Conservation (phyloP, 179 eudicot genomes). For the Amaranthus tricolor region DNA sequence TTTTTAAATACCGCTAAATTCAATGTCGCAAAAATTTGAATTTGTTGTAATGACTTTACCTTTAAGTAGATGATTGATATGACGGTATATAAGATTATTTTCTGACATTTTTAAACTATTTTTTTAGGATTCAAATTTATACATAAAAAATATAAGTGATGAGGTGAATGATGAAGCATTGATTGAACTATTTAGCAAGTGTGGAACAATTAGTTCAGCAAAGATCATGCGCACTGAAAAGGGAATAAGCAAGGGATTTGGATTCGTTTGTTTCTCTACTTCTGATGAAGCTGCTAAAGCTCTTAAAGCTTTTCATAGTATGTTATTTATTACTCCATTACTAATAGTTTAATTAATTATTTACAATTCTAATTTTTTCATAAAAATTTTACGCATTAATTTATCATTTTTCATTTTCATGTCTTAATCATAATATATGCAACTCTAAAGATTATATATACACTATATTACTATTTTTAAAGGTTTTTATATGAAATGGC, state of each 20-base stretch:
- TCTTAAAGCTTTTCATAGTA: constrained; percentile 59
- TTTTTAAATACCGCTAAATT: no score
- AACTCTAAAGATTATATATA: no score
- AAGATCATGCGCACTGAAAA: constrained; percentile 65
- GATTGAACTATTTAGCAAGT: constrained; percentile 53
- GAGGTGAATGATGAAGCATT: constrained; percentile 58
- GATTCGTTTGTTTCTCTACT: constrained; percentile 68
- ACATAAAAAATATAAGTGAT: constrained; percentile 70
- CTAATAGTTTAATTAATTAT: no score
- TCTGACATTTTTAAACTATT: not conserved
- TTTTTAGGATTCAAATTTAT: constrained; percentile 66
- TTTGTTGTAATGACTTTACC: no score
- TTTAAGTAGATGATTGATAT: no score
- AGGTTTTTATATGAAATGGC: no score
- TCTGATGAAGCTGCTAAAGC: constrained; percentile 66
- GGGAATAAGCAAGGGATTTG: constrained; percentile 72
- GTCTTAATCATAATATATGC: no score
- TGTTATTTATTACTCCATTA: constrained; percentile 5
- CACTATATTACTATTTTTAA: no score
- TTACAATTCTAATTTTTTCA: no score
- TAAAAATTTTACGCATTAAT: no score
- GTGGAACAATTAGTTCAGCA: constrained; percentile 72
- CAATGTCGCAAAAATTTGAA: no score
- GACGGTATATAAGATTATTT: not conserved
- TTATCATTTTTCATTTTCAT: no score